Evolutionary conservation across 148 eudicot genomes (phyloP), one percentile per base, ranked within the genome.

Genomic region (Arctostaphylos glauca): DNA sequence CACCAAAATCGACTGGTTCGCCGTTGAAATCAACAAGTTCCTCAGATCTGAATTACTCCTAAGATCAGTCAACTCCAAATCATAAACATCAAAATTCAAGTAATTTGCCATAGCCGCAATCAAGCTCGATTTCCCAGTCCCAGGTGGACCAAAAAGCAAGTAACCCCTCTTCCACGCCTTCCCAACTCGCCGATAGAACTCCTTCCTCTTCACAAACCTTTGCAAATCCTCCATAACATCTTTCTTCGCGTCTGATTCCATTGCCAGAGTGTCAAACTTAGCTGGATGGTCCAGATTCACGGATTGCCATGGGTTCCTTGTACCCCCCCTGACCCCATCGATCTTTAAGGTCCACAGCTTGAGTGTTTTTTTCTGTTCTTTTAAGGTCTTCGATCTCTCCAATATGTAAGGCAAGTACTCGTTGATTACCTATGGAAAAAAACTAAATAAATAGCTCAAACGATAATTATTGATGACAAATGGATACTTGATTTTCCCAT

Each of bases 81-180:
- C 87, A 72, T 77, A 85, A 2, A 85, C 66, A 78, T 85, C 80
- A 47, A 81, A 85, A 10, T 81, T 85, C 81, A 85, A 41, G 31
- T 77, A 85, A 72, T 85, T 85, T 38, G 87, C 87, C 81, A 85
- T 85, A 0, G 87, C 84, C 1, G 84, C 87, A 4, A 85, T 77
- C 84, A 82, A 85, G 82, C 83, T 84, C 70, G 86, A 84, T 55
- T 84, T 84, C 54, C 86, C 86, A 0, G 83, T 84, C 31, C 86
- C 87, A 3, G 87, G 87, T 1, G 84, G 87, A 2, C 87, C 87
- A 59, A 46, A 85, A 66, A 81, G 31, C 79, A 85, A 60, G 58
- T 82, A 85, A 49, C 87, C 87, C 4, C 86, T 46, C 46, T 84
- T 87, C 86, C 89, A 87, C 14, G 89, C 85, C 81, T 84, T 84